phyloP scores from a whole-genome alignment of 352 stramenopile genomes.

The Pythium folliculosum region DNA sequence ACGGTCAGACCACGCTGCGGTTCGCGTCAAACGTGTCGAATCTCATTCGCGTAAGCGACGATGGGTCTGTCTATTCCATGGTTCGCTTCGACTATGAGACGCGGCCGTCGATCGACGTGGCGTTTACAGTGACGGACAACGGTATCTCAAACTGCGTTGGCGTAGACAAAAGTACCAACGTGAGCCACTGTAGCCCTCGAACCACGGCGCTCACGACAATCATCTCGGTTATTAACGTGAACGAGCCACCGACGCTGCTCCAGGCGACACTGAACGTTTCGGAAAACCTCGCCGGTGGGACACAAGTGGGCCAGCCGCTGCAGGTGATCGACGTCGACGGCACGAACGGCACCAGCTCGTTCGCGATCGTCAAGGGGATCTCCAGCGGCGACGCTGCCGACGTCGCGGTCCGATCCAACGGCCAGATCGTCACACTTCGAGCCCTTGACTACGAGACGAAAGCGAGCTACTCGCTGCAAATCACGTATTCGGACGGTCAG shows the following conservation, averaged over 20 bases:
- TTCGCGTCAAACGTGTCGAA: slow-evolving; percentile 42
- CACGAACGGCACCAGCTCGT: slow-evolving; percentile 30
- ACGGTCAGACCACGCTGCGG: slow-evolving; percentile 21
- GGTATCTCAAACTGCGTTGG: slow-evolving; percentile 28
- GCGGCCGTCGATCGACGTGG: slow-evolving; percentile 30
- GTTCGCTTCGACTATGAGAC: slow-evolving; percentile 44
- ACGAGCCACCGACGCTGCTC: slow-evolving; percentile 44
- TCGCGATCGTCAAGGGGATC: slow-evolving; percentile 31
- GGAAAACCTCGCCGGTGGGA: slow-evolving; percentile 48
- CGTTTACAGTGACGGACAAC: slow-evolving; percentile 39
- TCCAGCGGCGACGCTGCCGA: slow-evolving; percentile 20
- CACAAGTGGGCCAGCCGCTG: slow-evolving; percentile 46
- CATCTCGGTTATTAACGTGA: slow-evolving; percentile 41
- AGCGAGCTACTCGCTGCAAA: slow-evolving; percentile 12
- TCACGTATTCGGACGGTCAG: slow-evolving; percentile 37
- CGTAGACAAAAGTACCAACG: slow-evolving; percentile 12
- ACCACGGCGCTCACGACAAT: slow-evolving; percentile 5
- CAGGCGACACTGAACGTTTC: slow-evolving; percentile 27
- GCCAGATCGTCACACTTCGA: slow-evolving; percentile 40
- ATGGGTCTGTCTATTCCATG: slow-evolving; percentile 23
- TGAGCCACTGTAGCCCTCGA: slow-evolving; percentile 23
- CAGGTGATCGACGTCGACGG: slow-evolving; percentile 48
- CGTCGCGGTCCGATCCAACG: slow-evolving; percentile 46
- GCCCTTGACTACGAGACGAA: slow-evolving; percentile 43
- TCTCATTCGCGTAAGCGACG: slow-evolving; percentile 27